Base-by-base conservation (phyloP, 116 monocot genomes). In the Iris pallida region DNA sequence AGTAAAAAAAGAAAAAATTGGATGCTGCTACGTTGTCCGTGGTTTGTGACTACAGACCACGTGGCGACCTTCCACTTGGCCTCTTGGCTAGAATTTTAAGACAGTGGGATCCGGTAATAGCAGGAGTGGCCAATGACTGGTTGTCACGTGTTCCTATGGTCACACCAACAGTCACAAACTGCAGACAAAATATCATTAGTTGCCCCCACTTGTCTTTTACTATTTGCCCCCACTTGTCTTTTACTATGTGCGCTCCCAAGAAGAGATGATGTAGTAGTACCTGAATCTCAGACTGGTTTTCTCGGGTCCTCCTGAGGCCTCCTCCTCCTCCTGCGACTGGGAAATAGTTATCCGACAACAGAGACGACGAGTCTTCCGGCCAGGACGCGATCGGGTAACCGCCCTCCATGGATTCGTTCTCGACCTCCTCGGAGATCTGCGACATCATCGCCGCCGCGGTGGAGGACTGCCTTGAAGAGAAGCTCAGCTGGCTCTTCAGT, bases 401-500 rank as follows among this genome's bases (percentile, higher is more conserved):
- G 19, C 77, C 80, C 4, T 77, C 79, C 2, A 55, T 76, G 61
- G 84, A 13, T 10, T 65, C 80, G 40, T 92, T 87, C 42, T 73
- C 82, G 1, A 61, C 88, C 16, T 84, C 76, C 68, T 85, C 94
- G 0, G 94, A 94, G 66, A 94, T 85, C 59, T 85, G 94, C 1
- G 94, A 90, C 81, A 93, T 82, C 5, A 87, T 20, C 46, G 55
- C 30, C 30, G 30, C 30, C 3, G 30, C 30, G 3, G 30, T 41
- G 5, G 89, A 82, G 7, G 71, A 74, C 20, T 93, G 93, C 68
- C 93, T 72, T 9, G 91, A 85, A 5, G 82, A 79, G 69, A 86
- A 89, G 75, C 82, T 87, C 40, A 90, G 56, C 55, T 87, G 96
- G n/a, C 75, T 68, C 68, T 87, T 92, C 61, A 91, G 53, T 43